Evolutionary conservation across 164 flowering plant genomes (phyloP).

Genomic region (Tinospora cordifolia): DNA sequence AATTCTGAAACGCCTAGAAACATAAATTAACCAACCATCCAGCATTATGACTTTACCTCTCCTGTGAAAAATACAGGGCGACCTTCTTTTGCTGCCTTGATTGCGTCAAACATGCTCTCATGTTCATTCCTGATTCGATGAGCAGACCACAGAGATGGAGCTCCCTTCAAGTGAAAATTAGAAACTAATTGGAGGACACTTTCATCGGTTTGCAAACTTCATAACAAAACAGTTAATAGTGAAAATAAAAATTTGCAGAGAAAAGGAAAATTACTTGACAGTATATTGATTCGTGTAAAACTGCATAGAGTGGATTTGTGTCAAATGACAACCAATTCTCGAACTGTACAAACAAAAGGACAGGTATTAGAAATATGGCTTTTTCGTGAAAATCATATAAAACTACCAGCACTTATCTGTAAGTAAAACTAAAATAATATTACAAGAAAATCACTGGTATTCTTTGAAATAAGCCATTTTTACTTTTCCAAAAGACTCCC

Average conservation of each 20-base stretch:
- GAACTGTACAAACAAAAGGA: conserved; percentile 45
- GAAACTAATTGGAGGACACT: conserved; percentile 5
- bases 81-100: conserved; percentile 69
- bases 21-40: not conserved
- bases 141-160: conserved; percentile 82
- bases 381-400: not conserved
- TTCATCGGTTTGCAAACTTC: not conserved
- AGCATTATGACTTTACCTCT: conserved; percentile 51
- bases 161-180: conserved; percentile 50
- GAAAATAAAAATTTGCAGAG: not conserved
- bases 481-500: not conserved
- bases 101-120: conserved; percentile 56
- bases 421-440: no score
- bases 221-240: not conserved
- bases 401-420: not conserved
- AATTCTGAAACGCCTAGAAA: not conserved
- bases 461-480: not conserved
- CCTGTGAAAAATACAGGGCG: conserved; percentile 80
- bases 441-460: not conserved
- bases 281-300: conserved; percentile 81
- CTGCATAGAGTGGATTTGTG: conserved; percentile 84
- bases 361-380: not conserved
- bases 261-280: conserved; percentile 57
- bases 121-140: conserved; percentile 53
- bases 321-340: conserved; percentile 59